Evolutionary conservation across 768 basidiomycete species (phyloP), one percentile per base, ranked within the genome.

Genomic region (Baorangia bicolor): DNA sequence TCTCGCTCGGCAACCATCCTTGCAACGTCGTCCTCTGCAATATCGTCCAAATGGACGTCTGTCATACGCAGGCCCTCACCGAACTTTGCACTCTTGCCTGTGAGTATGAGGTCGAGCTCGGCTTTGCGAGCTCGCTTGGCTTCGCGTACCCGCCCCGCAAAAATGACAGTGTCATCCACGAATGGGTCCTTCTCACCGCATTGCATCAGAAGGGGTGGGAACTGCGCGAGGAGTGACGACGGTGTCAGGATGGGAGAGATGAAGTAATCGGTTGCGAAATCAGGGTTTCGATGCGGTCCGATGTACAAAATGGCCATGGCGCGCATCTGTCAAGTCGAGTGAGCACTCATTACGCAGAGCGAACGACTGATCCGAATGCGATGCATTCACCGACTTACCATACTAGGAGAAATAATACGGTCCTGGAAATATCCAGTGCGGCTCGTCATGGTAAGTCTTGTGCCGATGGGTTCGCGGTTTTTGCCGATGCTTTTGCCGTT

Each of bases 221-320:
- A 98, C 63, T 92, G 88, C 2, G 92, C 93, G 13, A 99, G 84
- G 4, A 98, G 77, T 51, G 83, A 77, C 46, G 80, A 77, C 5
- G 96, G 96, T 8, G 95, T 84, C 47, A 98, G 81, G 64, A 99
- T 90, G 1, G 97, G 97, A 18, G 96, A 98, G 62, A 99, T 86
- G 75, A 92, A 88, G 73, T 98, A 98, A 77, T 99, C 95, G 18
- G 88, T 89, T 52, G 85, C 83, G 69, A 99, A 95, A 71, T 98
- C 94, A 8, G 97, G 97, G 69, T 93, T 90, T 49, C 87, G 88
- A 65, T 91, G 84, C 1, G 97, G 96, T 1, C 96, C 96, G 56
- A 99, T 89, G 74, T 97, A 97, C 59, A 96, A 75, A 67, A 97
- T 95, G 4, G 96, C 96, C 97, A 99, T 99, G 0, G 96, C 95